phyloP scores from a whole-genome alignment of 108 stramenopile genomes.

The Cyclotella baltica region DNA sequence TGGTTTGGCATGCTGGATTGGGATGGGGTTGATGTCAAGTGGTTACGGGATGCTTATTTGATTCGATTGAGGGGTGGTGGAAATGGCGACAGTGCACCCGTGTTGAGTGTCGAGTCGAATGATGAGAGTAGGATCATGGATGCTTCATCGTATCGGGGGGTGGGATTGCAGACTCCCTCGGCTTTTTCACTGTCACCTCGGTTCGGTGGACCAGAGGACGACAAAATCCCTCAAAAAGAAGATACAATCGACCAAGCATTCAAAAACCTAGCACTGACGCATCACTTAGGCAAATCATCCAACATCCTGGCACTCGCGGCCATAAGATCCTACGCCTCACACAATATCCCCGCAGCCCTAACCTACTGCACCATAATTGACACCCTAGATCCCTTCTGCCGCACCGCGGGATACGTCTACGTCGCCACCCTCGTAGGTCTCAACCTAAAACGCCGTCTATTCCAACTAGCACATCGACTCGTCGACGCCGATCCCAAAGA shows the following conservation, averaged over 20 bases:
- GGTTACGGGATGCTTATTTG: slow-evolving; percentile 72
- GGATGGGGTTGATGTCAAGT: slow-evolving; percentile 47
- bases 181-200: slow-evolving; percentile 22
- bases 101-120: not conserved
- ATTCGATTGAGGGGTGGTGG: slow-evolving; percentile 48
- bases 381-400: slow-evolving; percentile 74
- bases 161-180: slow-evolving; percentile 40
- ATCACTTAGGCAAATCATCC: slow-evolving; percentile 67
- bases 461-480: slow-evolving; percentile 92
- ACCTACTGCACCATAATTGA: slow-evolving; percentile 72
- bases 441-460: slow-evolving; percentile 84
- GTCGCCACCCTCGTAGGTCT: slow-evolving; percentile 85
- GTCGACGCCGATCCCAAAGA: slow-evolving; percentile 89
- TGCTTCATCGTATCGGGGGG: slow-evolving; percentile 29
- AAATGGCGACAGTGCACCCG: slow-evolving; percentile 1
- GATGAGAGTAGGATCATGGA: not conserved
- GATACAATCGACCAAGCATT: slow-evolving; percentile 67
- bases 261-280: slow-evolving; percentile 59
- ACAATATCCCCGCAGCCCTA: slow-evolving; percentile 64
- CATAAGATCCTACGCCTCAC: slow-evolving; percentile 71
- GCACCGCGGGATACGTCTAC: slow-evolving; percentile 65
- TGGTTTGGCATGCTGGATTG: slow-evolving; percentile 44
- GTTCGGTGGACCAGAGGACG: slow-evolving; percentile 9
- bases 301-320: slow-evolving; percentile 83
- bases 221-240: not conserved